Evolutionary conservation across 2,329 filamentous ascomycete genomes (phyloP), one percentile per base, ranked within the genome.

Genomic region (Thelonectria discophora): DNA sequence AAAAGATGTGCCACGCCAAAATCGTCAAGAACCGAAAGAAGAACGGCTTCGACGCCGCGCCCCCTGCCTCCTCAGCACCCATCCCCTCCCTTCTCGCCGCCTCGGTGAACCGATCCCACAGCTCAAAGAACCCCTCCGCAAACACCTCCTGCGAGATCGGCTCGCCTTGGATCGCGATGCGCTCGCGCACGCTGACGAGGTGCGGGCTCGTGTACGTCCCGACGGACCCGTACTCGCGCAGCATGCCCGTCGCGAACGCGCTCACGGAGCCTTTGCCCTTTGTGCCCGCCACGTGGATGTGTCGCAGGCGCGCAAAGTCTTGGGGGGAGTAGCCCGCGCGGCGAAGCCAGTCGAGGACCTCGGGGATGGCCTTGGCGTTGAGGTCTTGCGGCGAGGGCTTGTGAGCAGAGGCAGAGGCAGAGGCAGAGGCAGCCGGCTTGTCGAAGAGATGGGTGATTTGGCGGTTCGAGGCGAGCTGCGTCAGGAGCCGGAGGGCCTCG

Each of bases 221-320:
- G 24, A 95, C 76, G 75, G 67, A 72, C 64, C 57, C 76, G 46
- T 79, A 76, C 60, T 71, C 80, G 3, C 82, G 79, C n/a, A 97
- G 81, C 65, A 97, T 91, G 2, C 89, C 89, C 13, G 93, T 92
- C 18, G 93, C 86, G 75, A 94, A 94, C 10, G 94, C 90, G 66
- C 91, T 92, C 0, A 93, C 93, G 2, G 92, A 95, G 42, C 94
- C 94, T 76, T 97, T 98, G 62, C 94, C 94, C 76, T 97, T 98
- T 5, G 94, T 97, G 12, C 94, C 94, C 1, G 94, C 92, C 47
- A 98, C 88, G 74, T 98, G 94, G 63, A 98, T 87, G 67, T 83
- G 84, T 15, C 77, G 78, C 53, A 85, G 76, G 4, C 71, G 66
- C 12, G 76, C 69, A 24, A 86, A 79, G 65, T 81, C 79, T 0